Base-by-base conservation (phyloP, 768 basidiomycete genomes). In the Lentinula guzmanii region DNA sequence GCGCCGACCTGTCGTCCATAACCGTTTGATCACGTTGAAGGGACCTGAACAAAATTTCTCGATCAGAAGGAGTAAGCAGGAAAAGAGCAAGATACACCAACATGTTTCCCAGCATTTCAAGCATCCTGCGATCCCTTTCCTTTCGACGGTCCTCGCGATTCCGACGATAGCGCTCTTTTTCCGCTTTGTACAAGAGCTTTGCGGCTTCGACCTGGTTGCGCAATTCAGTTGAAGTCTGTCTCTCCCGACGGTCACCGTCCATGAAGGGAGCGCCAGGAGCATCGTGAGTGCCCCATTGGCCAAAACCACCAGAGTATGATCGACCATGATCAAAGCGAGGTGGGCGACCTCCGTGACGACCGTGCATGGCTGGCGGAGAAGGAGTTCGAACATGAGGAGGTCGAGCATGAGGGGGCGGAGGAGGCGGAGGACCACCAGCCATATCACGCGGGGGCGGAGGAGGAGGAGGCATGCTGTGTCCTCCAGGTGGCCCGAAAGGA, bases 121-220 rank as follows among this genome's bases (percentile, higher is more conserved):
- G 65, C 39, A 59, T 56, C 61, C 61, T 70, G 10, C 58, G 56
- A 52, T 73, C 74, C 58, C 71, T 72, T 60, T 74, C 76, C 64
- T 73, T 76, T 65, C 70, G 78, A 61, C 77, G 80, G 28, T 75
- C 74, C 52, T 85, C 82, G 57, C 83, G 79, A 57, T 86, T 83
- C 65, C 74, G 74, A 33, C 88, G 81, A 66, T 90, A 90, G 24
- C 76, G 76, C 66, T 89, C 88, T 67, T 92, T 92, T 71, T 86
- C 82, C 1, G 77, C 78, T 71, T 83, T 88, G 70, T 92, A 92
- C 24, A 74, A 72, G 31, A 76, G 76, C 65, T 90, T 92, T 0
- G 90, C 88, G 18, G 75, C 81, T 66, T 90, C 85, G 3, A 91
- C 80, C 34, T 82, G 76, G 33, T 64, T 67, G 34, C 70, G 67